These are phyloP conservation scores for Metarhizium rileyi DNA, from an alignment of 2,329 filamentous ascomycete species.

Conservation along the genomic window DNA sequence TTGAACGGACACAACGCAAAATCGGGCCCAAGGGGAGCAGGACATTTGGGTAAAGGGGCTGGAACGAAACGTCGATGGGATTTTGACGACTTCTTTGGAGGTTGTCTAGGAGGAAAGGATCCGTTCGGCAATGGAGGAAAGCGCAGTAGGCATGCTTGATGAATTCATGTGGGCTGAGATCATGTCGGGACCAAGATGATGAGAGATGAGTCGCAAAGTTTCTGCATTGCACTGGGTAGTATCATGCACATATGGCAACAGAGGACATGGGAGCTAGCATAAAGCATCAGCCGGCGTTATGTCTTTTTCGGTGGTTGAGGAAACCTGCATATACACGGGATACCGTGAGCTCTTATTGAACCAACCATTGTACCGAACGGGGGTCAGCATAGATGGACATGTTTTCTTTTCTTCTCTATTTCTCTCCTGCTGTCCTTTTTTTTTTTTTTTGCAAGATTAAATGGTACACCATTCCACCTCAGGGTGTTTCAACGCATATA, in stretches of 20 bases:
- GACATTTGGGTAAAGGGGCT: conserved; percentile 50
- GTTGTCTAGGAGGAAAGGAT: conserved; percentile 55
- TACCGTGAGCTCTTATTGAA: conserved; percentile 4
- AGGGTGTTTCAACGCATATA: not conserved
- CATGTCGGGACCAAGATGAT: conserved; percentile 7
- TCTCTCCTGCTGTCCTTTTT: too few relatives aligned
- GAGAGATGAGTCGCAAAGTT: conserved; percentile 5
- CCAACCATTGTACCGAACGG: conserved; percentile 2
- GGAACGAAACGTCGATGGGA: conserved; percentile 67
- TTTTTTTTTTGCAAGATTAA: not conserved
- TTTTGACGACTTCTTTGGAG: conserved; percentile 66
- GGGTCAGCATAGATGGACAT: conserved; percentile 6
- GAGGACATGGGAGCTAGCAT: conserved; percentile 26
- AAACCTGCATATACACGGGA: conserved; percentile 11
- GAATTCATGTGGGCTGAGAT: conserved; percentile 5
- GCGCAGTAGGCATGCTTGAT: conserved; percentile 37
- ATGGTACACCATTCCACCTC: not conserved
- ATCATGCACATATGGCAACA: conserved; percentile 20
- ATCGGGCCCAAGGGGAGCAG: conserved; percentile 16
- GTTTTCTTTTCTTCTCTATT: not conserved
- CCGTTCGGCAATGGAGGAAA: conserved; percentile 40
- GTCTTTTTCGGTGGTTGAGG: conserved; percentile 16
- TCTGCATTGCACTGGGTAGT: conserved; percentile 10
- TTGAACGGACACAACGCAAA: conserved; percentile 16
- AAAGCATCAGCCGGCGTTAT: conserved; percentile 27